Conservation (phyloP, 345 rosid genomes). For the Lagerstroemia speciosa region DNA sequence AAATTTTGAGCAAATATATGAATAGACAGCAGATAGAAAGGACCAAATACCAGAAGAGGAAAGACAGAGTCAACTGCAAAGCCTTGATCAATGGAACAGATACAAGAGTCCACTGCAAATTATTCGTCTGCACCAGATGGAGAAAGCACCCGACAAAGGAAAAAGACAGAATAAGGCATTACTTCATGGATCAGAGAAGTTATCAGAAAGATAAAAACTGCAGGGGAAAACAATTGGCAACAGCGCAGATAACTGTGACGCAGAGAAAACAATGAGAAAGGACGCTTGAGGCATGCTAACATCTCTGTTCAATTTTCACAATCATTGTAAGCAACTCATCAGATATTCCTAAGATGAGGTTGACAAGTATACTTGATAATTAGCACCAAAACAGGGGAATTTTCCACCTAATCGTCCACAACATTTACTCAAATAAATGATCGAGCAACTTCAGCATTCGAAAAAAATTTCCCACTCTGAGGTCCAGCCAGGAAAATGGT, state of each 20-base stretch:
- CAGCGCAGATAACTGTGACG: neutral
- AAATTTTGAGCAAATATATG: neutral
- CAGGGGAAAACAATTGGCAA: neutral
- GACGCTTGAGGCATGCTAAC: neutral
- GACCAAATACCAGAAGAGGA: conserved; percentile 67
- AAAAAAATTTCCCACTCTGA: too few relatives aligned
- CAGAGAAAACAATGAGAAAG: neutral
- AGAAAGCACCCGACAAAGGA: conserved; percentile 13
- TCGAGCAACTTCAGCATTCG: neutral
- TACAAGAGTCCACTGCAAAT: conserved; percentile 78
- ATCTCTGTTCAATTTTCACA: neutral
- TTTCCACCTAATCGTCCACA: neutral
- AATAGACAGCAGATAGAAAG: neutral
- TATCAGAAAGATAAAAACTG: neutral
- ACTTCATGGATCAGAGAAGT: neutral
- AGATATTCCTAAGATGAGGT: neutral
- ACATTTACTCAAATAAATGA: neutral
- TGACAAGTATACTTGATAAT: neutral
- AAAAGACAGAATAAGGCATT: neutral
- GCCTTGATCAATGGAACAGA: conserved; percentile 85
- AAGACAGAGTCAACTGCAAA: conserved; percentile 73
- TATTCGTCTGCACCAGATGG: conserved; percentile 51
- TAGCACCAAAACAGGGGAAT: neutral
- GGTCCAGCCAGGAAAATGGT: too few relatives aligned
- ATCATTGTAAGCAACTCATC: neutral